Base-by-base conservation (phyloP, 2,329 filamentous ascomycete species). In the Sclerotinia glacialis region DNA sequence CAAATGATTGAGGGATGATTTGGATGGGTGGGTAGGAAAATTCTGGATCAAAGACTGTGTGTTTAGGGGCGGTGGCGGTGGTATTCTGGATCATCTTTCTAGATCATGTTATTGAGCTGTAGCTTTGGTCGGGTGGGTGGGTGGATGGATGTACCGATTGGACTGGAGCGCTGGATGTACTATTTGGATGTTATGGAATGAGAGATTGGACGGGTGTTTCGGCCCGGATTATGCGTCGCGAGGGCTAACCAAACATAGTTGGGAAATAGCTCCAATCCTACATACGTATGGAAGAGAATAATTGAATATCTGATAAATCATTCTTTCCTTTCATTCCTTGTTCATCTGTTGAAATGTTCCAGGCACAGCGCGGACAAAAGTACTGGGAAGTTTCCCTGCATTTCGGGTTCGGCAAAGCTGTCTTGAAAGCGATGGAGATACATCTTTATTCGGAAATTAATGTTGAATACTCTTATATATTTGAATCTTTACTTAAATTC, bases 341-440 rank as follows among this genome's bases (percentile, higher is more conserved):
- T 5, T 11, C 3, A 18, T 49, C 8, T 21, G 14, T 49, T 26
- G 11, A 7, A 16, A 31, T 18, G n/a, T 47, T 23, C 26, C n/a
- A 46, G 56, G n/a, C 12, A 16, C 14, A 34, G 34, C 44, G 12
- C 16, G n/a, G 31, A 34, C 26, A 18, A 26, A 49, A 8, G 34
- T 49, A 21, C 4, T 49, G 44, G 58, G 58, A 61, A 61, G 58
- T 61, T 49, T 61, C 58, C 58, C 58, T 61, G 46, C 58, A 49
- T 49, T 31, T 28, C 46, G 18, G 55, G 2, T 23, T 47, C n/a
- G 58, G 44, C 44, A 11, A 47, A 49, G 46, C 26, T 34, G 46
- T 47, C 14, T 7, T 47, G 42, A 6, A 21, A 46, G 44, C 26
- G 3, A 34, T 31, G 42, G 28, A 23, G 21, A 14, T 4, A 16